These are phyloP conservation scores for Cladosporium sp. DNA, from an alignment of 2,329 filamentous ascomycete genomes.

Conservation along the genomic window DNA sequence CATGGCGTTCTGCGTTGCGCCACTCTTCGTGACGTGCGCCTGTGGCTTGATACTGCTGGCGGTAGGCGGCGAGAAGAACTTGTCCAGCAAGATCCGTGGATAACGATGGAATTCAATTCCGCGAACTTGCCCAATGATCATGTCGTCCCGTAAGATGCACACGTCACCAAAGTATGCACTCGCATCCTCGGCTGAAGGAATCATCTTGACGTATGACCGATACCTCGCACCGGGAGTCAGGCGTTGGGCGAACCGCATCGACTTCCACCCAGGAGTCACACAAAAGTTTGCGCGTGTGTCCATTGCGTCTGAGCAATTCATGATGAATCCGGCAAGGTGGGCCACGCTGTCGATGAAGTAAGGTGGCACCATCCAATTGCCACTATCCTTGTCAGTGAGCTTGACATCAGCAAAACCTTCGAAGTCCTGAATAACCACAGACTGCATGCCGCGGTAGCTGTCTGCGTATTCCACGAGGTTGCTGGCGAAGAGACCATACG, in stretches of 20 bases:
- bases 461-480: conserved; percentile 25
- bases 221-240: too few relatives aligned
- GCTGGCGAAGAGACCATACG: conserved; percentile 31
- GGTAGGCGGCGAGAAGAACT: conserved; percentile 35
- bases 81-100: conserved; percentile 35
- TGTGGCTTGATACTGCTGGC: too few relatives aligned
- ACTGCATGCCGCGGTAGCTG: conserved; percentile 31
- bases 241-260: conserved; percentile 25
- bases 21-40: not conserved
- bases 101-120: conserved; percentile 34
- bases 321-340: conserved; percentile 23
- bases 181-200: too few relatives aligned
- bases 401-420: conserved; percentile 31
- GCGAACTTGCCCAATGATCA: conserved; percentile 19
- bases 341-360: conserved; percentile 23
- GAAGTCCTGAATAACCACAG: conserved; percentile 26
- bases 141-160: conserved; percentile 21
- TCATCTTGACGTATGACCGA: too few relatives aligned
- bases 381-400: conserved; percentile 23
- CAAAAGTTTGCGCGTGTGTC: conserved; percentile 31
- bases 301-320: conserved; percentile 29
- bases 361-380: conserved; percentile 31
- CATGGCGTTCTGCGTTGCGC: not conserved
- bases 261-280: conserved; percentile 33
- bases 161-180: conserved; percentile 22